These are phyloP conservation scores for Coix lacrymajobi DNA, from an alignment of 176 grass and related monocot genomes.

Conservation along the genomic window DNA sequence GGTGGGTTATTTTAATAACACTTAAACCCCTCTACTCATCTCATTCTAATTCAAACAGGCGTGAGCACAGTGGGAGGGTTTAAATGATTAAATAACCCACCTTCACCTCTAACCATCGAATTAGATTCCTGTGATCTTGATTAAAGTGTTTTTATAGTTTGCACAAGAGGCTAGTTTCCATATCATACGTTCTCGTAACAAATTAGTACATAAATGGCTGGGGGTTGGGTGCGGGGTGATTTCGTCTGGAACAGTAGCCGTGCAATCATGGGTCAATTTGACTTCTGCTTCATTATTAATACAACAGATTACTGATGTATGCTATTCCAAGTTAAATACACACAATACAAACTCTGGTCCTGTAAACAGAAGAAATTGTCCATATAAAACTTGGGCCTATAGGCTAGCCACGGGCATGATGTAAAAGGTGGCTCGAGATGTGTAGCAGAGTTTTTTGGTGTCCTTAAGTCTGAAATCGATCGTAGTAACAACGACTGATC, in stretches of 20 bases:
- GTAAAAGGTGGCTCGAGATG: slow-evolving; percentile 41
- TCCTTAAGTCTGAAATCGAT: slow-evolving; percentile 39
- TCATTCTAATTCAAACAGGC: no score
- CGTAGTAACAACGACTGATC: slow-evolving; percentile 40
- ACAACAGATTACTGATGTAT: neutral
- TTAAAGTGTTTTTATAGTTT: no score
- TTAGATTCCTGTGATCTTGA: no score
- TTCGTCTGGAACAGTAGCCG: neutral
- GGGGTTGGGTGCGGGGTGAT: no score
- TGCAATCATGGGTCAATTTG: neutral
- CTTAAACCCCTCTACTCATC: no score
- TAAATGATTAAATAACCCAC: no score
- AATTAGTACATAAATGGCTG: neutral
- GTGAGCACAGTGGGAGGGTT: no score
- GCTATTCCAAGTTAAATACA: neutral
- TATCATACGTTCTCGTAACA: no score
- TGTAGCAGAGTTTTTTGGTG: slow-evolving; percentile 40
- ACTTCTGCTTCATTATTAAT: neutral
- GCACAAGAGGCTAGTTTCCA: no score
- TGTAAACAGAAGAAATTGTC: neutral
- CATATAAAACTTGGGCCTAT: neutral
- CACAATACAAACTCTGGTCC: neutral
- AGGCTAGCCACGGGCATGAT: slow-evolving; percentile 38
- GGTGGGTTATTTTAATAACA: no score
- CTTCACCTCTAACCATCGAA: no score